Base-by-base conservation (phyloP, 805 yeast species). In the Starmerella sirachaensis region DNA sequence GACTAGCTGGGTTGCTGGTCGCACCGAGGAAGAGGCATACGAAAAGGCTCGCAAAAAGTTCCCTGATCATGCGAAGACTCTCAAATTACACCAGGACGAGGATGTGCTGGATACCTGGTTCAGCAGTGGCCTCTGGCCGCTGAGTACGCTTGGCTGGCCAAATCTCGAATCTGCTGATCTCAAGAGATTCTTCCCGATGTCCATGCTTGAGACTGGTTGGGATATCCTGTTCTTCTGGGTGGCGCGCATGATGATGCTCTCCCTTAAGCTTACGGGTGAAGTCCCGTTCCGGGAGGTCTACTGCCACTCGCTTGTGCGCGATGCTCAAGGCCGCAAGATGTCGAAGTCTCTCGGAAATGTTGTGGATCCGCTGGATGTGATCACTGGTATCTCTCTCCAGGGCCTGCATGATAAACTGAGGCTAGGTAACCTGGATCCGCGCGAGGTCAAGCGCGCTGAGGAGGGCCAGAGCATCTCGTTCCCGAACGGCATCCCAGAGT, bases 151-250 rank as follows among this genome's bases (percentile, higher is more conserved):
- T 49, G 96, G 96, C 33, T 91, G 97, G 97, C 98, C 98, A 56
- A 64, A 76, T 42, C 26, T 29, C 13, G 62, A 65, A 26, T 64
- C 72, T 57, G 54, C 60, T 36, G 98, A 91, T 58, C 62, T 84
- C 70, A 69, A 73, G 52, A 63, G 63, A 36, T 91, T 83, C 64
- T 78, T 74, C 56, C 97, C 98, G 50, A 78, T 85, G 77, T 77
- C 93, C 19, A 68, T 91, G 80, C 68, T 91, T 55, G 98, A 91
- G 65, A 91, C 98, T 35, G 98, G 98, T 53, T 91, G 98, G 98
- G 98, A 88, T 68, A 88, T 88, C 58, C 69, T 91, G 57, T 91
- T 91, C 74, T 91, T 91, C 79, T 91, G 98, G 98, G 97, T 91
- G 37, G 72, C 91, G 20, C 76, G 98, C 65, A 91, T 91, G 98